Evolutionary conservation across 768 basidiomycete genomes (phyloP).

Genomic region (Suillus ampliporus): DNA sequence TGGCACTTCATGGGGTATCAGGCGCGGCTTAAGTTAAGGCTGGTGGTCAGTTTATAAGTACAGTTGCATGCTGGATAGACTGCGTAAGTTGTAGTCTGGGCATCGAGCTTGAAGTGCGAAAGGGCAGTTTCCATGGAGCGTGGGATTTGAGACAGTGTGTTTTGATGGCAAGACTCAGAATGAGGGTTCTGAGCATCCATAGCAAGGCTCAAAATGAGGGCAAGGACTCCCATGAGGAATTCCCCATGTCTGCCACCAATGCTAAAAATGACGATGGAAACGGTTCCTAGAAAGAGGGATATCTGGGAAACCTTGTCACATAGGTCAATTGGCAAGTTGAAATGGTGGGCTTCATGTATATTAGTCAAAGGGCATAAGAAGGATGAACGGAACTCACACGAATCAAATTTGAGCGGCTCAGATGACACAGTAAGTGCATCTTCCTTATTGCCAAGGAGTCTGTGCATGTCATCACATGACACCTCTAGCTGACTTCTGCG

Average conservation of each 20-base stretch:
- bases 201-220: conserved; percentile 18
- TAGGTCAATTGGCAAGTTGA: conserved; percentile 10
- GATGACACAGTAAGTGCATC: background rate
- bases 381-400: background rate
- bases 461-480: background rate
- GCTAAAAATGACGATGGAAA: too few species aligned
- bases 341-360: conserved; percentile 11
- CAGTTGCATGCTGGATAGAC: conserved; percentile 21
- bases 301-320: conserved; percentile 17
- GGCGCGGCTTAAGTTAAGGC: background rate
- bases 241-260: conserved; percentile 17
- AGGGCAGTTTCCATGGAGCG: conserved; percentile 13
- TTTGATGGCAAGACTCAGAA: background rate
- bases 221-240: conserved; percentile 24
- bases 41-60: conserved; percentile 14
- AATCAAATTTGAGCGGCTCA: background rate
- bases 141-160: background rate
- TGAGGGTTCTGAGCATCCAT: background rate
- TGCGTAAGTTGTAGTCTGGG: conserved; percentile 19
- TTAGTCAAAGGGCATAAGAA: background rate
- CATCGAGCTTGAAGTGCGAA: conserved; percentile 17
- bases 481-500: background rate
- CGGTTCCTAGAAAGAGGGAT: too few species aligned
- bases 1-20: conserved; percentile 18
- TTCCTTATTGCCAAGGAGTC: background rate